Percentiles rank a stretch among this genome's conserved stretches.
These are phyloP conservation scores for Erigeron canadensis DNA, from an alignment of 129 eudicot species.

Conservation along the genomic window DNA sequence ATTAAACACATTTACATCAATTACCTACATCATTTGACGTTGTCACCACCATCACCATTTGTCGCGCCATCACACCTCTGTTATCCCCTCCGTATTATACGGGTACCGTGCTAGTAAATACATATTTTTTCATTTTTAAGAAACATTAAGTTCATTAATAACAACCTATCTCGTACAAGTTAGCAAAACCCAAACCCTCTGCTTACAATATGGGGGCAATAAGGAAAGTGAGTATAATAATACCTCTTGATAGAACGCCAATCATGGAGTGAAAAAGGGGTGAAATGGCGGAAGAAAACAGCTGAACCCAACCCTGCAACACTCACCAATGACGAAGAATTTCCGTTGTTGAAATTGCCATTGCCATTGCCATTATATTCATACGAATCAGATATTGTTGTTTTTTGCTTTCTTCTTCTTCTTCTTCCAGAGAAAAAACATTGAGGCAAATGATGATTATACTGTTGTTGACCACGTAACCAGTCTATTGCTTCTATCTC, in stretches of 20 bases:
- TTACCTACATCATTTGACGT: too few species aligned
- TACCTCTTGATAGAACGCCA: slow-evolving; percentile 93
- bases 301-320: slow-evolving; percentile 92
- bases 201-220: too few species aligned
- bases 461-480: slow-evolving; percentile 65
- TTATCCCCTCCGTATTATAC: too few species aligned
- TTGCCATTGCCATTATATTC: not conserved
- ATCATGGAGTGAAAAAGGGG: slow-evolving; percentile 70
- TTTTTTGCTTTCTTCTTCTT: slow-evolving; percentile 9
- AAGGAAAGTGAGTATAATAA: too few species aligned
- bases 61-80: too few species aligned
- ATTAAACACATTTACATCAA: too few species aligned
- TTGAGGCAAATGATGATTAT: slow-evolving; percentile 49
- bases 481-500: slow-evolving; percentile 84
- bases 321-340: slow-evolving; percentile 37
- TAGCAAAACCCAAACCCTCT: too few species aligned
- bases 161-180: too few species aligned
- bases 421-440: slow-evolving; percentile 85
- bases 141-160: too few species aligned
- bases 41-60: too few species aligned
- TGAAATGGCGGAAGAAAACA: slow-evolving; percentile 68
- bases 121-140: too few species aligned
- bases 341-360: not conserved
- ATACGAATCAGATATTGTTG: not conserved
- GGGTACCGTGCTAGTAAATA: too few species aligned